Evolutionary conservation across 192 early-diverging fungal species (phyloP).

Genomic region (Dissophora ornata): DNA sequence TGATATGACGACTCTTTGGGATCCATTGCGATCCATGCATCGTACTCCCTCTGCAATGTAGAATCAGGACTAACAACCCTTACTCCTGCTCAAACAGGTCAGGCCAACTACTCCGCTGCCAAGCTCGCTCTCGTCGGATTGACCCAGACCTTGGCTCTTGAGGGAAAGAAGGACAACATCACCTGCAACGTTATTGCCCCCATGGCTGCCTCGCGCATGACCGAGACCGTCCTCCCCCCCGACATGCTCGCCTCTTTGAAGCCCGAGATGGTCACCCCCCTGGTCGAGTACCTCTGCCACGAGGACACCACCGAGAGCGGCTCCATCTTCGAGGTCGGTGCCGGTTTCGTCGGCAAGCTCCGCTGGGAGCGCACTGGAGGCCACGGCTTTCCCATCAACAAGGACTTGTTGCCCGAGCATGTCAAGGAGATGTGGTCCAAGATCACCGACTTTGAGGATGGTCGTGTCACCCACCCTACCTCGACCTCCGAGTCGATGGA

Average conservation of each 20-base stretch:
- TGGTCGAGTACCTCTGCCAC: slow-evolving; percentile 94
- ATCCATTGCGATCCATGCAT: no score
- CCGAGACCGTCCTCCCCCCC: slow-evolving; percentile 94
- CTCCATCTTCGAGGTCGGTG: slow-evolving; percentile 97
- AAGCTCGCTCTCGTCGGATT: slow-evolving; percentile 96
- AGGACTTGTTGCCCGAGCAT: slow-evolving; percentile 85
- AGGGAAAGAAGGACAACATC: slow-evolving; percentile 96
- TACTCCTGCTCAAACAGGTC: slow-evolving; percentile 31
- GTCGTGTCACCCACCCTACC: slow-evolving; percentile 89
- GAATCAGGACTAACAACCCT: no score
- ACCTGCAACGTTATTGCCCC: slow-evolving; percentile 95
- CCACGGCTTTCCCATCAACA: slow-evolving; percentile 89
- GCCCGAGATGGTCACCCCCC: slow-evolving; percentile 96
- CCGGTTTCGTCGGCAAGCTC: slow-evolving; percentile 93
- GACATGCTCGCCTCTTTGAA: slow-evolving; percentile 96
- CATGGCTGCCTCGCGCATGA: slow-evolving; percentile 97
- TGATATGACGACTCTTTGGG: no score
- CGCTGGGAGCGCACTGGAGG: slow-evolving; percentile 97
- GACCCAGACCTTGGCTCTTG: slow-evolving; percentile 89
- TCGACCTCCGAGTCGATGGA: slow-evolving; percentile 83
- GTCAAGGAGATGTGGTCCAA: slow-evolving; percentile 81
- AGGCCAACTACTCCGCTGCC: slow-evolving; percentile 87
- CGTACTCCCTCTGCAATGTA: background rate
- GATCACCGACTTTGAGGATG: slow-evolving; percentile 95
- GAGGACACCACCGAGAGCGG: slow-evolving; percentile 86